These are phyloP conservation scores for Triticum timopheevii DNA, from an alignment of 176 grass and related monocot species.

Conservation along the genomic window DNA sequence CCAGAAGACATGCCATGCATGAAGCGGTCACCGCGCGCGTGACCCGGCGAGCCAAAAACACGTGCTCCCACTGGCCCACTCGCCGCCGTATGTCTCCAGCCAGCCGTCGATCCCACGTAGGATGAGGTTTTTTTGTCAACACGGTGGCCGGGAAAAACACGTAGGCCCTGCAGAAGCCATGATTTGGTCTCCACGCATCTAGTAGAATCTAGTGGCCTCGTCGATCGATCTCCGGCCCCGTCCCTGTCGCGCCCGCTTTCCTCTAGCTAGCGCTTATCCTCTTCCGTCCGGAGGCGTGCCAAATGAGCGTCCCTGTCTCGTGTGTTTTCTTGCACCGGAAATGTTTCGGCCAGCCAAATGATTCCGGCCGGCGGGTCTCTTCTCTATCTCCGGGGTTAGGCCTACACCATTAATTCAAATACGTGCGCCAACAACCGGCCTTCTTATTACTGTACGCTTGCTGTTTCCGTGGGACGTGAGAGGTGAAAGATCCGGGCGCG, in stretches of 20 bases:
- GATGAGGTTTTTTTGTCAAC: not conserved
- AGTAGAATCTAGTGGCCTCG: conserved; percentile 25
- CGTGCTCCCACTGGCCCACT: not conserved
- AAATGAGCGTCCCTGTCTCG: conserved; percentile 24
- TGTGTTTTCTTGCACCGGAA: not conserved
- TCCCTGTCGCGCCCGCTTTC: not conserved
- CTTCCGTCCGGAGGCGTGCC: not conserved
- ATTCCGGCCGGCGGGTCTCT: conserved; percentile 18
- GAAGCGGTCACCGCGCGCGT: not conserved
- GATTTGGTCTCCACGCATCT: conserved; percentile 2
- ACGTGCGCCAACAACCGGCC: conserved; percentile 19
- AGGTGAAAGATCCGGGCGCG: not conserved
- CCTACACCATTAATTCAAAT: not conserved
- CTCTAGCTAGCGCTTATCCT: not conserved
- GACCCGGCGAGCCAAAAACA: not conserved
- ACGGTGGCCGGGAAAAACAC: not conserved
- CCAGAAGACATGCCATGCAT: not conserved
- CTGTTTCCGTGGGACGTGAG: not conserved
- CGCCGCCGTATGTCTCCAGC: not conserved
- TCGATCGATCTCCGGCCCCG: not conserved
- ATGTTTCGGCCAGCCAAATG: conserved; percentile 12
- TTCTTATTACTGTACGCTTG: not conserved
- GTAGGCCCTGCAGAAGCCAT: not conserved
- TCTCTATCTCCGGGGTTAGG: not conserved
- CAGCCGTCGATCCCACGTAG: not conserved